These are phyloP conservation scores for Nakazawaea molendinolei DNA, from an alignment of 805 yeast species.

Conservation along the genomic window DNA sequence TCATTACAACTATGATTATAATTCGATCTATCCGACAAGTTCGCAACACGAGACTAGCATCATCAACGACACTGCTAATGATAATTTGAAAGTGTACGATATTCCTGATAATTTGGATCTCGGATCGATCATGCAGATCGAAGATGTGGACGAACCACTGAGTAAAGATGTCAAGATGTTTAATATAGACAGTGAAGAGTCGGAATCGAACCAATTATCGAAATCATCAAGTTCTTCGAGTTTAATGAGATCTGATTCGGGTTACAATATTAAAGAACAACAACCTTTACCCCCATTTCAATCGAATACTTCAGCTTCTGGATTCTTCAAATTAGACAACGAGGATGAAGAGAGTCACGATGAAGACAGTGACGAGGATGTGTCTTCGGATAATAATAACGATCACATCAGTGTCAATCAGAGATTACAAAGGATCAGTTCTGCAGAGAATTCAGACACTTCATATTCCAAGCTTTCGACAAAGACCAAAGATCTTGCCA, in stretches of 20 bases:
- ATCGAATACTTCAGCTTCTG: conserved; percentile 6
- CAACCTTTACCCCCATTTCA: conserved; percentile 13
- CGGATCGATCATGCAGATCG: conserved; percentile 19
- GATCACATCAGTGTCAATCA: neutral
- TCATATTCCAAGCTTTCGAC: conserved; percentile 1
- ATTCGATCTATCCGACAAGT: conserved; percentile 61
- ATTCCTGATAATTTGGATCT: conserved; percentile 34
- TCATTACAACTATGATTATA: conserved; percentile 59
- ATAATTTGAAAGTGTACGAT: conserved; percentile 23
- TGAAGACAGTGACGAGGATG: neutral
- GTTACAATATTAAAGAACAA: conserved; percentile 8
- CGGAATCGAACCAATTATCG: neutral
- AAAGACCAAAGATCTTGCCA: conserved; percentile 9
- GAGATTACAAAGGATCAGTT: conserved; percentile 8
- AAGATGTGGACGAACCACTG: conserved; percentile 14
- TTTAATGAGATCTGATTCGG: conserved; percentile 3
- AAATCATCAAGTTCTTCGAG: neutral
- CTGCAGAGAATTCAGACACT: neutral
- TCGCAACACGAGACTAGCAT: conserved; percentile 23
- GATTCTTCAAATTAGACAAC: neutral
- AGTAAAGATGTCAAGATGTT: neutral
- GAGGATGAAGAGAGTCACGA: neutral
- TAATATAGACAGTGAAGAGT: too few species aligned
- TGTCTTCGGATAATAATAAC: too few species aligned
- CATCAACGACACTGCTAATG: conserved; percentile 15